Evolutionary conservation across 257 asterid genomes (phyloP).

Genomic region (Solanum habrochaites): DNA sequence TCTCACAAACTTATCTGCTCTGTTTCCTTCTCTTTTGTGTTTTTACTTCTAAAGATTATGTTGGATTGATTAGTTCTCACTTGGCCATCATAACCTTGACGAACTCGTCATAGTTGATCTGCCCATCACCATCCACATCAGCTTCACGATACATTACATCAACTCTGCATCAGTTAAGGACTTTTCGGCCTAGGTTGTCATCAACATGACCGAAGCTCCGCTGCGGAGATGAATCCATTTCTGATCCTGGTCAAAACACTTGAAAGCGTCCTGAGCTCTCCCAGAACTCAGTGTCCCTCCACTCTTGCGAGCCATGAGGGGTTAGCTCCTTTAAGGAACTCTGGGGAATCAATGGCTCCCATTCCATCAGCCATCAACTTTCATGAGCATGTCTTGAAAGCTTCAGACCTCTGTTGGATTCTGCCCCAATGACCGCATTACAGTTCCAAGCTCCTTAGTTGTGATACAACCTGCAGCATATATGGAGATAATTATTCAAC

Average conservation of each 20-base stretch:
- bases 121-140: conserved; percentile 47
- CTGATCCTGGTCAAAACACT: neutral
- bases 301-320: neutral
- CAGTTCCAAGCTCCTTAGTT: conserved; percentile 1
- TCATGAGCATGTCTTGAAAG: neutral
- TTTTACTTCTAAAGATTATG: conserved; percentile 16
- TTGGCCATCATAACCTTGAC: conserved; percentile 52
- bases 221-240: neutral
- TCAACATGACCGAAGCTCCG: conserved; percentile 2
- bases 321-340: conserved; percentile 2
- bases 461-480: neutral
- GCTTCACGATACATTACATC: neutral
- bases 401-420: neutral
- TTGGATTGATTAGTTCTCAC: conserved; percentile 12
- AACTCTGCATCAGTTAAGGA: neutral
- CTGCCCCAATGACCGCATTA: neutral
- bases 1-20: conserved; percentile 29
- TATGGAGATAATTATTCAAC: neutral
- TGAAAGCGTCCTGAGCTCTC: neutral
- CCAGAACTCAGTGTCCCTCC: neutral
- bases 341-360: neutral
- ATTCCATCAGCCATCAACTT: conserved; percentile 1
- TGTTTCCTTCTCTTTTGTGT: conserved; percentile 21
- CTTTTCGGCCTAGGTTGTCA: neutral
- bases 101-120: conserved; percentile 64